A percentile compares a stretch with the other conserved stretches of the same genome.
Conservation (phyloP, 352 stramenopile genomes). For the Thalassiosira mediterranea region DNA sequence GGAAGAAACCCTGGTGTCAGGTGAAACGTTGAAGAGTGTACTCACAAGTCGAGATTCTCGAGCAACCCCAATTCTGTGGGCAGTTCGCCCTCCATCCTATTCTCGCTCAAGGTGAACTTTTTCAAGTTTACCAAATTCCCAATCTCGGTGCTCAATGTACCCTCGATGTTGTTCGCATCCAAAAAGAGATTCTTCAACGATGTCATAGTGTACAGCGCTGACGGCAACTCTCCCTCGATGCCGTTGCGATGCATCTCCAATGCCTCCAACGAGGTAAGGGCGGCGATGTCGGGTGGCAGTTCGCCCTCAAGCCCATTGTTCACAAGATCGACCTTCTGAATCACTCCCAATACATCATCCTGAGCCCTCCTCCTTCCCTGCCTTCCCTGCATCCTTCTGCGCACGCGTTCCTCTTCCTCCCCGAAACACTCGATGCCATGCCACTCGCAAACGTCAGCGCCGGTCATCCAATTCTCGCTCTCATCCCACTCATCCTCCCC, state of each 20-base stretch:
- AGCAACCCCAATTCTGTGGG: slow-evolving; percentile 52
- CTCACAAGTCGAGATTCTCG: slow-evolving; percentile 43
- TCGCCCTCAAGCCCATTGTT: too few relatives aligned
- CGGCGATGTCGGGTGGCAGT: slow-evolving; percentile 24
- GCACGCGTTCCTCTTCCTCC: too few relatives aligned
- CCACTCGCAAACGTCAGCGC: slow-evolving; percentile 36
- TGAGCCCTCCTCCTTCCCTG: too few relatives aligned
- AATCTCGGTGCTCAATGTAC: slow-evolving; percentile 49
- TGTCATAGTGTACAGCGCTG: slow-evolving; percentile 12
- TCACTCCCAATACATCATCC: too few relatives aligned
- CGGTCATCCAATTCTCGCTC: slow-evolving; percentile 32
- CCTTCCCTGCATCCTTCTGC: too few relatives aligned
- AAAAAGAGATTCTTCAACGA: slow-evolving; percentile 42
- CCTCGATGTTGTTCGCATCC: slow-evolving; percentile 57
- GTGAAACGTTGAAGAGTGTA: too few relatives aligned
- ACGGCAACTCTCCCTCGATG: slow-evolving; percentile 30
- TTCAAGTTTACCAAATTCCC: slow-evolving; percentile 50
- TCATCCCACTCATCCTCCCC: slow-evolving; percentile 30
- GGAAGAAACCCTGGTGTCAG: too few relatives aligned
- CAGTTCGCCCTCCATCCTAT: slow-evolving; percentile 60
- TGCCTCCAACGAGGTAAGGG: slow-evolving; percentile 15
- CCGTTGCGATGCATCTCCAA: slow-evolving; percentile 40
- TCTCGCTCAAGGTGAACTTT: slow-evolving; percentile 60
- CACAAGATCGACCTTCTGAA: too few relatives aligned
- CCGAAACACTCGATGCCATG: slow-evolving; percentile 34